A percentile compares a stretch with the other conserved stretches of the same genome.
These are phyloP conservation scores for Hanseniaspora nectarophila DNA, from an alignment of 805 yeast genomes.

Conservation along the genomic window DNA sequence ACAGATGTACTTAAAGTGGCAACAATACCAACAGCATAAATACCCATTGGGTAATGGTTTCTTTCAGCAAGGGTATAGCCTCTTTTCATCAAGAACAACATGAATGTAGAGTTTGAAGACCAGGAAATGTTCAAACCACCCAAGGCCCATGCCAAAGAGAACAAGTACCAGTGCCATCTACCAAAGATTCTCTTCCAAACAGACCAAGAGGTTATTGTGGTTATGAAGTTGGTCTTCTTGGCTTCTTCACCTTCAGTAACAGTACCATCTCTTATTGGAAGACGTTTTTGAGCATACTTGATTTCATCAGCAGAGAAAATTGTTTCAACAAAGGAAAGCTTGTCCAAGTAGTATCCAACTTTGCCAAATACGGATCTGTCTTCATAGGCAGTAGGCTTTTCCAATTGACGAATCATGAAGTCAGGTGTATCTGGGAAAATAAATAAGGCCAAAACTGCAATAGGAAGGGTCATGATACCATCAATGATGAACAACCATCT, in stretches of 20 bases:
- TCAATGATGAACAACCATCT: slow-evolving; percentile 59
- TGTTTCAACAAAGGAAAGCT: slow-evolving; percentile 24
- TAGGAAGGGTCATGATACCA: slow-evolving; percentile 46
- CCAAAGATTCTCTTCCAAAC: slow-evolving; percentile 36
- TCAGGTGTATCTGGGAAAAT: slow-evolving; percentile 51
- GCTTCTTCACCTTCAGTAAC: slow-evolving; percentile 13
- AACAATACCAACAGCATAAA: slow-evolving; percentile 40
- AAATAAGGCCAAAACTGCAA: slow-evolving; percentile 44
- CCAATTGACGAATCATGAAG: slow-evolving; percentile 29
- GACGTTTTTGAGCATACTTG: slow-evolving; percentile 33
- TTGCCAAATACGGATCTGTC: background rate
- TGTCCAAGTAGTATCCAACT: slow-evolving; percentile 15
- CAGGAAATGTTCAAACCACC: slow-evolving; percentile 41
- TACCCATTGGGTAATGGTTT: slow-evolving; percentile 46
- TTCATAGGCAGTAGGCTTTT: slow-evolving; percentile 4
- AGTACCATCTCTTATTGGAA: slow-evolving; percentile 32
- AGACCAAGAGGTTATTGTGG: slow-evolving; percentile 25
- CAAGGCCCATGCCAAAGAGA: slow-evolving; percentile 40
- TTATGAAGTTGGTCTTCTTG: slow-evolving; percentile 25
- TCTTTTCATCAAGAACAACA: slow-evolving; percentile 35
- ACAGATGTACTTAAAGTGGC: slow-evolving; percentile 36
- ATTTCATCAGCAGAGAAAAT: slow-evolving; percentile 34
- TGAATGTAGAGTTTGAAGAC: slow-evolving; percentile 36
- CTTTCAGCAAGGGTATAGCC: slow-evolving; percentile 35
- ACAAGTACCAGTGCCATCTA: slow-evolving; percentile 48